Evolutionary conservation across 2,329 filamentous ascomycete genomes (phyloP).

Genomic region (Davidsoniella neocaledoniae): DNA sequence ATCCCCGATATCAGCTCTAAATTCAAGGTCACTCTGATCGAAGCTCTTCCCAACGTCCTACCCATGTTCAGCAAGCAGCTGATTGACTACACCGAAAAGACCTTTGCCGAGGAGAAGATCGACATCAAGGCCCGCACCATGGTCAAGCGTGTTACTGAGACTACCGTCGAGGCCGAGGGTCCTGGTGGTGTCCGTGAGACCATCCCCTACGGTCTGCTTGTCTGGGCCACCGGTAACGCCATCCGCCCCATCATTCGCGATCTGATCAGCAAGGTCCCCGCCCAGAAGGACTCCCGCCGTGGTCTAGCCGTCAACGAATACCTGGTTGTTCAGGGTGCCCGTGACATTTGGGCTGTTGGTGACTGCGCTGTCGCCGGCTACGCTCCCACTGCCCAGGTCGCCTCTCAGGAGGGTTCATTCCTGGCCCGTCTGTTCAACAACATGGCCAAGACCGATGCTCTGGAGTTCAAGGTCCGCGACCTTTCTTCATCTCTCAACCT

Average conservation of each 20-base stretch:
- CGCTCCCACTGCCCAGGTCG: slow-evolving; percentile 92
- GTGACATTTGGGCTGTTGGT: slow-evolving; percentile 95
- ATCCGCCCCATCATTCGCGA: slow-evolving; percentile 79
- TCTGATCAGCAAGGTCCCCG: slow-evolving; percentile 79
- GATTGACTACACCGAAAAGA: slow-evolving; percentile 98
- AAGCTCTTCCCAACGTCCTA: slow-evolving; percentile 89
- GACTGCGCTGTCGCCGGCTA: slow-evolving; percentile 97
- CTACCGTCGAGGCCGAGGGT: slow-evolving; percentile 78
- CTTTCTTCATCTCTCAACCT: slow-evolving; percentile 48
- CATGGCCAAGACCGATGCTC: slow-evolving; percentile 82
- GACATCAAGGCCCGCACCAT: slow-evolving; percentile 96
- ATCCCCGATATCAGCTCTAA: slow-evolving; percentile 87
- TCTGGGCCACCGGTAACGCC: slow-evolving; percentile 97
- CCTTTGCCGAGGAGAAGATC: slow-evolving; percentile 97
- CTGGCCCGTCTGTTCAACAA: slow-evolving; percentile 94
- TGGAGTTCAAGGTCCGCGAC: slow-evolving; percentile 58
- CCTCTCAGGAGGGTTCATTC: slow-evolving; percentile 88
- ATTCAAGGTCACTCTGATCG: slow-evolving; percentile 94
- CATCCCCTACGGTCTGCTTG: slow-evolving; percentile 87
- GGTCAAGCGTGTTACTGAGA: slow-evolving; percentile 93
- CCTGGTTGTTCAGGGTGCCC: slow-evolving; percentile 89
- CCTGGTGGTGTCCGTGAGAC: slow-evolving; percentile 58
- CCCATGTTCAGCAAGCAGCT: slow-evolving; percentile 98
- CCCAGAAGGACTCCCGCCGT: slow-evolving; percentile 86
- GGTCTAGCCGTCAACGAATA: slow-evolving; percentile 97